Percentiles rank a stretch among this genome's conserved stretches.
Conservation (phyloP, 2,329 filamentous ascomycete species). For the Westerdykella ornata region DNA sequence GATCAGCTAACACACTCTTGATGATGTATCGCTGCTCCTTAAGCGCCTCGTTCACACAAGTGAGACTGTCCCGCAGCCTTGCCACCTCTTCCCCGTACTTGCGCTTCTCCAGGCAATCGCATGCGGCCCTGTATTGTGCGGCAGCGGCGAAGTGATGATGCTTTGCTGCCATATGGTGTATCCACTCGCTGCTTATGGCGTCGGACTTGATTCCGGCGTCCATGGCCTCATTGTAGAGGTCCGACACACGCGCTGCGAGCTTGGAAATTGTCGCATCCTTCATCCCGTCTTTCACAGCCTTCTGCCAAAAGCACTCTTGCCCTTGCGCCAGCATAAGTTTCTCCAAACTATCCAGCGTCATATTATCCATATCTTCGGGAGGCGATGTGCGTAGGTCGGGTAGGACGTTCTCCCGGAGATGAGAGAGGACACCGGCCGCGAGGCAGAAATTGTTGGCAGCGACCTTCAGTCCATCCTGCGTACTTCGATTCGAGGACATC, state of each 20-base stretch:
- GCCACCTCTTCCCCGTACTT: conserved; percentile 96
- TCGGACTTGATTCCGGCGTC: conserved; percentile 86
- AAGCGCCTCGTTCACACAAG: conserved; percentile 76
- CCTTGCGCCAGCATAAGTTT: conserved; percentile 84
- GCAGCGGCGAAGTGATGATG: conserved; percentile 96
- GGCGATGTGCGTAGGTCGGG: conserved; percentile 77
- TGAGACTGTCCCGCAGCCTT: conserved; percentile 70
- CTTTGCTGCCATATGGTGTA: conserved; percentile 94
- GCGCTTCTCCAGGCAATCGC: conserved; percentile 85
- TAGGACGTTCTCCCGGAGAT: conserved; percentile 69
- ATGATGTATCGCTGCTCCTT: conserved; percentile 79
- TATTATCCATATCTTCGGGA: conserved; percentile 90
- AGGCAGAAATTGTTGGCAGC: conserved; percentile 87
- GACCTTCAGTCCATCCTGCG: conserved; percentile 74
- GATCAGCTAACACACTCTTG: conserved; percentile 71
- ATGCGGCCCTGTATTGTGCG: conserved; percentile 84
- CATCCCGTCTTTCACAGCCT: conserved; percentile 86
- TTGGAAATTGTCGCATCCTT: conserved; percentile 91
- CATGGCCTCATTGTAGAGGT: conserved; percentile 77
- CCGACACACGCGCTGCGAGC: conserved; percentile 81
- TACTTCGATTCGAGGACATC: conserved; percentile 68
- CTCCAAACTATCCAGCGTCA: conserved; percentile 75
- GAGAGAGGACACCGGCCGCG: conserved; percentile 72
- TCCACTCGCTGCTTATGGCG: conserved; percentile 88
- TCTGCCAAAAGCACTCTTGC: conserved; percentile 98